Conservation (phyloP, 495 filamentous ascomycete species). For the Aspergillus sparsus region DNA sequence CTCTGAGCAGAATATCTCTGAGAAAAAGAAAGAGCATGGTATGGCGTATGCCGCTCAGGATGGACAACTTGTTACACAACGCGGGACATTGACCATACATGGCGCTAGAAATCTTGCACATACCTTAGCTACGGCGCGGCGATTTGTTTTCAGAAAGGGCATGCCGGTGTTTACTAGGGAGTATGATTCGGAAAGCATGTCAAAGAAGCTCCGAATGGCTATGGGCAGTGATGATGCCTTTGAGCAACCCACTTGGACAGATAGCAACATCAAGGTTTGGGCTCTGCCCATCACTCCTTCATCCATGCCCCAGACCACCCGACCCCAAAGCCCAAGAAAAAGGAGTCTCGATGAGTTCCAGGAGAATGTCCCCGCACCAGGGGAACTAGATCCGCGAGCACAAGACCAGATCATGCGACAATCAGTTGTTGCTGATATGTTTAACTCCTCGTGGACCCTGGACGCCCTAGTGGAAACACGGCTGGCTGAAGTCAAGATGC, state of each 20-base stretch:
- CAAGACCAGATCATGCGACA: constrained; percentile 55
- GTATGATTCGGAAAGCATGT: constrained; percentile 48
- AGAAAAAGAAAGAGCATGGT: constrained; percentile 9
- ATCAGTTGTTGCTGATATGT: constrained; percentile 74
- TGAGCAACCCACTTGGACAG: constrained; percentile 66
- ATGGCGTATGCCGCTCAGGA: constrained; percentile 14
- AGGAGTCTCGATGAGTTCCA: constrained; percentile 61
- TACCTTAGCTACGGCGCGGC: constrained; percentile 74
- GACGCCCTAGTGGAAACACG: constrained; percentile 66
- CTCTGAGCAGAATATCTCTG: constrained; percentile 27
- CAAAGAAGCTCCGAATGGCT: constrained; percentile 18
- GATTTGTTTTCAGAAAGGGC: constrained; percentile 85
- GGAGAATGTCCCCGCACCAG: constrained; percentile 27
- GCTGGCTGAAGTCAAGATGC: constrained; percentile 64
- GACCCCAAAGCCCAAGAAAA: constrained; percentile 53
- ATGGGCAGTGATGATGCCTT: constrained; percentile 33
- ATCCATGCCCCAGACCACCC: constrained; percentile 2
- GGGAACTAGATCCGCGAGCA: constrained; percentile 28
- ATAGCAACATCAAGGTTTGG: constrained; percentile 80
- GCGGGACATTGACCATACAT: constrained; percentile 61
- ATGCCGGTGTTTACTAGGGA: constrained; percentile 71
- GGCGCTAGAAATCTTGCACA: constrained; percentile 77
- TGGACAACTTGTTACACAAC: constrained; percentile 16
- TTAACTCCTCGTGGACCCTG: constrained; percentile 71
- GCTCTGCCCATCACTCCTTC: constrained; percentile 60